Conservation (phyloP, 345 rosid genomes). For the Brassica rapa region DNA sequence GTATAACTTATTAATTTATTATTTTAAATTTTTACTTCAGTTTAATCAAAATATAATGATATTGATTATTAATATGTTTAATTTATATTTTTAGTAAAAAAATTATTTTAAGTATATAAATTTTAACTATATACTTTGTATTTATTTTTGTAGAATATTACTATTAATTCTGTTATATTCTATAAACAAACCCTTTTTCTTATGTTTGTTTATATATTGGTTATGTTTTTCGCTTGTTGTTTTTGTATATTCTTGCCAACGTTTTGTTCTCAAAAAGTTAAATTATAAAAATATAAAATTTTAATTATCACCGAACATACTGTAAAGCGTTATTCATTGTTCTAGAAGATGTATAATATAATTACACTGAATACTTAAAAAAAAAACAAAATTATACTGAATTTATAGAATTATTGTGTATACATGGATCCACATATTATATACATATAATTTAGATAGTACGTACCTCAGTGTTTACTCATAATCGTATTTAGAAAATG, state of each 20-base stretch:
- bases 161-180: neutral
- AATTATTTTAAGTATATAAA: neutral
- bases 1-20: neutral
- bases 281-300: neutral
- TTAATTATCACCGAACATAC: neutral
- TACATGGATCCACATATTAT: neutral
- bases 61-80: neutral
- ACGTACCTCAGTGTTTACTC: neutral
- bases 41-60: neutral
- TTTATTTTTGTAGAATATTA: neutral
- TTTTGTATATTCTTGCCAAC: no score
- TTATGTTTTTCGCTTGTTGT: neutral
- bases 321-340: neutral
- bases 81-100: neutral
- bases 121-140: neutral
- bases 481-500: neutral
- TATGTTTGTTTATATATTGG: neutral
- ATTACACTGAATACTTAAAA: neutral
- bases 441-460: neutral
- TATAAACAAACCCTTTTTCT: no score
- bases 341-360: neutral
- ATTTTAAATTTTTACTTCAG: neutral
- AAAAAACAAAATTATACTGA: neutral
- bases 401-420: neutral
- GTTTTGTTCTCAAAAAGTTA: no score